phyloP scores from a whole-genome alignment of 371 early-diverging fungal genomes.

The Smittium mucronatum region DNA sequence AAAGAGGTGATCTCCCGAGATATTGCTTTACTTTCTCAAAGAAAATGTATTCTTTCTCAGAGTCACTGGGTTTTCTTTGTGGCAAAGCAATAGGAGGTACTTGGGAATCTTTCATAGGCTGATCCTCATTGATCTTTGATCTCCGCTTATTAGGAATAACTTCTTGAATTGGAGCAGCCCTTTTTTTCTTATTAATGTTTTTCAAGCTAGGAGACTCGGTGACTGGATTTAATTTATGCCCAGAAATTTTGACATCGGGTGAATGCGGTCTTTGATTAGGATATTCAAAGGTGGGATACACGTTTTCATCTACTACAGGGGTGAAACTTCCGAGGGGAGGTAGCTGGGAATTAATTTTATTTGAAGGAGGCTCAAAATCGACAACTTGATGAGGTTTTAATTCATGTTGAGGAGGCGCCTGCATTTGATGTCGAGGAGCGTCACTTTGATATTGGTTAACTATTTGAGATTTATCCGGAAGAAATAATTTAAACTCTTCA shows the following conservation, averaged over 20 bases:
- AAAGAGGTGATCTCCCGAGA: constrained; percentile 70
- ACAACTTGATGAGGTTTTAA: background rate
- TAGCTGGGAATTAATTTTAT: background rate
- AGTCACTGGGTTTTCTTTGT: constrained; percentile 11
- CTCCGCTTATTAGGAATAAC: background rate
- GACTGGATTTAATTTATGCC: background rate
- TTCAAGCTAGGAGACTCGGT: background rate
- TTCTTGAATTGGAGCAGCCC: background rate
- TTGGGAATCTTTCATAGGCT: background rate
- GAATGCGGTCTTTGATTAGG: background rate
- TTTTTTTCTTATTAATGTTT: background rate
- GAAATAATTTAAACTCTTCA: constrained; percentile 91
- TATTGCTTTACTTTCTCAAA: constrained; percentile 81
- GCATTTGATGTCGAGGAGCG: constrained; percentile 6
- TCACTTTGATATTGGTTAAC: background rate
- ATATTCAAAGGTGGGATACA: background rate
- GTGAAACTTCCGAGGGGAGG: constrained; percentile 5
- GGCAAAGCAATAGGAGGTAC: background rate
- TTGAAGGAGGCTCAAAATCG: background rate
- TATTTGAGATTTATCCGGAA: constrained; percentile 52
- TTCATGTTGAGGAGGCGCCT: background rate
- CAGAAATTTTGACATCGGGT: background rate
- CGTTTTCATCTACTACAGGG: background rate
- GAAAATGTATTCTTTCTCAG: constrained; percentile 71
- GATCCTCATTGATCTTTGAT: background rate